Conservation (phyloP, 495 filamentous ascomycete genomes). For the Xylaria castorea region DNA sequence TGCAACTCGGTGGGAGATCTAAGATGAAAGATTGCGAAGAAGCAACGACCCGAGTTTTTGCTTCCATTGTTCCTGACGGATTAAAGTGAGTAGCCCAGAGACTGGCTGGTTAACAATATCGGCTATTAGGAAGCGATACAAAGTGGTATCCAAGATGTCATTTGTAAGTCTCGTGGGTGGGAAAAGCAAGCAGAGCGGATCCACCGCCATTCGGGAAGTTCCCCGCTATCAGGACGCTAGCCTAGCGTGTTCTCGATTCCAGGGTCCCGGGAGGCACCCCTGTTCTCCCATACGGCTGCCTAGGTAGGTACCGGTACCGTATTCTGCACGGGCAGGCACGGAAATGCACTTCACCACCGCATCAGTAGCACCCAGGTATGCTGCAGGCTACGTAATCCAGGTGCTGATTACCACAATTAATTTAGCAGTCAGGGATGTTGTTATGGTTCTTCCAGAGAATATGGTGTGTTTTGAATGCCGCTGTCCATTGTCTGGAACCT, state of each 20-base stretch:
- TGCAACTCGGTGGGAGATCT: constrained; percentile 77
- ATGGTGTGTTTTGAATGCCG: neutral
- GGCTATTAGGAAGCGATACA: neutral
- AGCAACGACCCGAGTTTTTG: constrained; percentile 29
- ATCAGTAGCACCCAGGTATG: neutral
- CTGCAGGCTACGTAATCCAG: constrained; percentile 7
- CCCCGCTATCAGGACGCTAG: constrained; percentile 23
- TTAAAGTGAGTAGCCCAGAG: neutral
- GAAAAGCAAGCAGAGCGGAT: constrained; percentile 10
- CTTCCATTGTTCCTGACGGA: constrained; percentile 26
- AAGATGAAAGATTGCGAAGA: constrained; percentile 53
- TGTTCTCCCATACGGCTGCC: neutral
- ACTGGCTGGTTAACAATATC: neutral
- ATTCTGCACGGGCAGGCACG: neutral
- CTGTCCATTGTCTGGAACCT: neutral
- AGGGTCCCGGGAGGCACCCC: neutral
- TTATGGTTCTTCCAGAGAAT: neutral
- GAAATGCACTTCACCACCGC: neutral
- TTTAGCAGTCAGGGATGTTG: neutral
- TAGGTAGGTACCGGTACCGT: neutral
- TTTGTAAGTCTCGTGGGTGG: neutral
- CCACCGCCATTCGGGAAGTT: constrained; percentile 19
- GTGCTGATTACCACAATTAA: neutral
- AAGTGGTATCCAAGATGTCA: neutral
- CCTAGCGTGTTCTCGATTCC: neutral